Evolutionary conservation across 2,329 filamentous ascomycete species (phyloP).

Genomic region (Aspergillus carbonarius): DNA sequence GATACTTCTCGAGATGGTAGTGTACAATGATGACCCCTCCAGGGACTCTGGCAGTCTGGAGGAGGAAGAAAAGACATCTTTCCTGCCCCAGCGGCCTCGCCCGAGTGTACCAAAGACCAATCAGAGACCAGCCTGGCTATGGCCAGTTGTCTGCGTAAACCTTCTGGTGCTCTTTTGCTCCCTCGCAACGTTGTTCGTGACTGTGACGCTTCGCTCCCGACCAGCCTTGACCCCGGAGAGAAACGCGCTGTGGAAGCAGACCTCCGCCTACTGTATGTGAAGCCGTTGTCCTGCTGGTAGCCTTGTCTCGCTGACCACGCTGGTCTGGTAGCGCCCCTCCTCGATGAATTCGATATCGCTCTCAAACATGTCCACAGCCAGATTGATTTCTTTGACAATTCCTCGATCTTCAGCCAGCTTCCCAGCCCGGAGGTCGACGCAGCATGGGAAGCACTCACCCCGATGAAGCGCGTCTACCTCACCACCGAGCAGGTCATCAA

Average conservation of each 20-base stretch:
- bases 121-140: neutral
- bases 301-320: neutral
- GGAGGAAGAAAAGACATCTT: neutral
- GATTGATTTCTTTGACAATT: neutral
- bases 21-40: neutral
- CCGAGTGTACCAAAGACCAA: neutral
- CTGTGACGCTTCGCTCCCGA: neutral
- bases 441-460: neutral
- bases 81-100: neutral
- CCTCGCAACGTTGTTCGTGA: neutral
- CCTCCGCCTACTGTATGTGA: neutral
- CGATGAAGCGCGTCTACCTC: neutral
- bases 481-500: neutral
- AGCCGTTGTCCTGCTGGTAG: no score
- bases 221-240: neutral
- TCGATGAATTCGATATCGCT: neutral
- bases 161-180: neutral
- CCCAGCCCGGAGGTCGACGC: neutral
- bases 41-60: neutral
- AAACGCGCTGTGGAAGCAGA: conserved; percentile 2
- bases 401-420: neutral
- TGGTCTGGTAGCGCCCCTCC: neutral
- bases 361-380: neutral
- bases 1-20: neutral
- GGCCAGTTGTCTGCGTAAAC: neutral